phyloP scores from a whole-genome alignment of 768 basidiomycete genomes.

The Dentipellis sp. region DNA sequence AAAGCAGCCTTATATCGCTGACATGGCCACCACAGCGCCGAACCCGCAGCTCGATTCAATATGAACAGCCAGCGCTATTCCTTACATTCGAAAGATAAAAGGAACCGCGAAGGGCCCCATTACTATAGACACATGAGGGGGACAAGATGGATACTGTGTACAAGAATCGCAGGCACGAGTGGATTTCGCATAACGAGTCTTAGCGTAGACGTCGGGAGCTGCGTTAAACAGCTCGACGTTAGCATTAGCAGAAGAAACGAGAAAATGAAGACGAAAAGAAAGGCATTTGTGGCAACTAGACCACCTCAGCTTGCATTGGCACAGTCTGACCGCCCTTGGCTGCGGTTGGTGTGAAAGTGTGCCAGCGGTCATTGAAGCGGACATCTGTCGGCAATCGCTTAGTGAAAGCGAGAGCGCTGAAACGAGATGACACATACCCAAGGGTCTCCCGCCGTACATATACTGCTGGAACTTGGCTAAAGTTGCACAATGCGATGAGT shows the following conservation, averaged over 20 bases:
- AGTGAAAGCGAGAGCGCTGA: constrained; percentile 1
- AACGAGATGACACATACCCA: constrained; percentile 40
- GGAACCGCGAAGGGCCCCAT: too few relatives aligned
- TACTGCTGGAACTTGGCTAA: constrained; percentile 91
- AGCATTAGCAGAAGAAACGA: not conserved
- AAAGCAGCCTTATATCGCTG: too few relatives aligned
- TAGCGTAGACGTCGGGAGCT: too few relatives aligned
- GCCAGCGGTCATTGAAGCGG: constrained; percentile 93
- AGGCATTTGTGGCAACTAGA: constrained; percentile 4
- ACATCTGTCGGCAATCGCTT: constrained; percentile 47
- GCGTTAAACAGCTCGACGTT: not conserved
- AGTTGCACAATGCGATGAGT: constrained; percentile 1
- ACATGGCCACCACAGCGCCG: too few relatives aligned
- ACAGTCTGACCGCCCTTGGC: constrained; percentile 79
- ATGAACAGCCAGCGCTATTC: not conserved
- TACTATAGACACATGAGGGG: not conserved
- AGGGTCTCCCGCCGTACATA: constrained; percentile 86
- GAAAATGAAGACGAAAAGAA: not conserved
- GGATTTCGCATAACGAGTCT: not conserved
- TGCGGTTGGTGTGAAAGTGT: constrained; percentile 82
- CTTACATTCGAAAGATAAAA: not conserved
- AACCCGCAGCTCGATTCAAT: not conserved
- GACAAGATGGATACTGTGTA: not conserved
- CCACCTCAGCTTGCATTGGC: constrained; percentile 51
- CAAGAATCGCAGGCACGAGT: not conserved